These are phyloP conservation scores for Elaeis guineensis DNA, from an alignment of 176 grass and related monocot genomes.

Conservation along the genomic window DNA sequence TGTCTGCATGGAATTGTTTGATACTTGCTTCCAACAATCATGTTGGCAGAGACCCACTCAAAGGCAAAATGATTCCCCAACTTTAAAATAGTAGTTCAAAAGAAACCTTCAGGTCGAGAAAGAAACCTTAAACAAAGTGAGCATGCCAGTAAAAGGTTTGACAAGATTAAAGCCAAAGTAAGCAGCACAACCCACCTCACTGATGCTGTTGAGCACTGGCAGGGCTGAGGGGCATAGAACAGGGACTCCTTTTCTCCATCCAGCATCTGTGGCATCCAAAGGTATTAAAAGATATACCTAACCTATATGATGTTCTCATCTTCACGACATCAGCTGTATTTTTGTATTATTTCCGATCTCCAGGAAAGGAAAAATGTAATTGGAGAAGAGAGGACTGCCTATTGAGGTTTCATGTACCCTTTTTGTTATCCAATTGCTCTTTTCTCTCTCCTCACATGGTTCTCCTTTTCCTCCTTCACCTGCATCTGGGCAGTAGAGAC, in stretches of 20 bases:
- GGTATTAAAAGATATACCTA: slow-evolving; percentile 17
- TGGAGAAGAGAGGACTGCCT: too few species aligned
- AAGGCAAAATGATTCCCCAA: slow-evolving; percentile 31
- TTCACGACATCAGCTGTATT: slow-evolving; percentile 25
- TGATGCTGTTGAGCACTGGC: slow-evolving; percentile 56
- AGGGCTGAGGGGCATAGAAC: slow-evolving; percentile 26
- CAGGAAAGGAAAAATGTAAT: background rate
- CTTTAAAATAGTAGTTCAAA: slow-evolving; percentile 41
- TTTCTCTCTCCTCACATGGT: too few species aligned
- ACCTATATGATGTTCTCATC: slow-evolving; percentile 10
- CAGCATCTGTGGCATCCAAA: slow-evolving; percentile 27
- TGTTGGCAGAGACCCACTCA: slow-evolving; percentile 11
- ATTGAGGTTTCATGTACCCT: too few species aligned
- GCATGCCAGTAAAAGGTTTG: slow-evolving; percentile 57
- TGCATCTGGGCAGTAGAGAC: too few species aligned
- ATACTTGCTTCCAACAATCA: slow-evolving; percentile 1
- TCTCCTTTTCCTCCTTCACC: too few species aligned
- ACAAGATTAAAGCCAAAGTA: slow-evolving; percentile 57
- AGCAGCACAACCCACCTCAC: slow-evolving; percentile 33
- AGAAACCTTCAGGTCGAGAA: slow-evolving; percentile 31
- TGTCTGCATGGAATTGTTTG: slow-evolving; percentile 9
- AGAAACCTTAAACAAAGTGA: slow-evolving; percentile 75
- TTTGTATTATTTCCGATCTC: slow-evolving; percentile 15
- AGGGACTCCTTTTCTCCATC: slow-evolving; percentile 37
- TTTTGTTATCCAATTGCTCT: too few species aligned